Conservation (phyloP, 345 rosid species). For the Salix suchowensis region DNA sequence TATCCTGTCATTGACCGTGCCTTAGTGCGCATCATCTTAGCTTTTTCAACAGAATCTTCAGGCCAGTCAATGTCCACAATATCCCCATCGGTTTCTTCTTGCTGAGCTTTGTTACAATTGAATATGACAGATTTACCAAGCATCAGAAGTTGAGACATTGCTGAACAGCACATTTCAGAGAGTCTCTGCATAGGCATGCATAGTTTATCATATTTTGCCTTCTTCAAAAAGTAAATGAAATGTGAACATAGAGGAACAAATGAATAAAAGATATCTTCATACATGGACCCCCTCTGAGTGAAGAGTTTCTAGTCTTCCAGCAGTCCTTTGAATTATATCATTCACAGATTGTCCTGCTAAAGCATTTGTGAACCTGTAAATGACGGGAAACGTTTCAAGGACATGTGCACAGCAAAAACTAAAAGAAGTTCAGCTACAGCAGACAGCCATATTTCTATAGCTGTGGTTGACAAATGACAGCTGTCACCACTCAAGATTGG, state of each 20-base stretch:
- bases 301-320: conserved; percentile 80
- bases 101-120: conserved; percentile 53
- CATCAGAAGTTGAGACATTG: conserved; percentile 71
- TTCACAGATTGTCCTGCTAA: conserved; percentile 53
- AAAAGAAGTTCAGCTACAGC: neutral
- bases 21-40: conserved; percentile 66
- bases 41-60: conserved; percentile 79
- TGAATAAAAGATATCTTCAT: conserved; percentile 21
- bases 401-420: neutral
- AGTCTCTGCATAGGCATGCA: conserved; percentile 64
- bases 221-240: neutral
- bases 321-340: conserved; percentile 78
- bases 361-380: conserved; percentile 76
- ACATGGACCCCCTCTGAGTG: conserved; percentile 99
- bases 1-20: conserved; percentile 70
- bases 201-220: neutral
- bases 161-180: conserved; percentile 89
- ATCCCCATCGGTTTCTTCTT: conserved; percentile 55
- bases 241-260: neutral
- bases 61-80: conserved; percentile 73
- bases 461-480: neutral
- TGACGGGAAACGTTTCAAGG: neutral
- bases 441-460: neutral
- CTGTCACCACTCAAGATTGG: neutral
- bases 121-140: conserved; percentile 79